Evolutionary conservation across 1,284 basidiomycete genomes (phyloP).

Genomic region (Ganoderma meredithae): DNA sequence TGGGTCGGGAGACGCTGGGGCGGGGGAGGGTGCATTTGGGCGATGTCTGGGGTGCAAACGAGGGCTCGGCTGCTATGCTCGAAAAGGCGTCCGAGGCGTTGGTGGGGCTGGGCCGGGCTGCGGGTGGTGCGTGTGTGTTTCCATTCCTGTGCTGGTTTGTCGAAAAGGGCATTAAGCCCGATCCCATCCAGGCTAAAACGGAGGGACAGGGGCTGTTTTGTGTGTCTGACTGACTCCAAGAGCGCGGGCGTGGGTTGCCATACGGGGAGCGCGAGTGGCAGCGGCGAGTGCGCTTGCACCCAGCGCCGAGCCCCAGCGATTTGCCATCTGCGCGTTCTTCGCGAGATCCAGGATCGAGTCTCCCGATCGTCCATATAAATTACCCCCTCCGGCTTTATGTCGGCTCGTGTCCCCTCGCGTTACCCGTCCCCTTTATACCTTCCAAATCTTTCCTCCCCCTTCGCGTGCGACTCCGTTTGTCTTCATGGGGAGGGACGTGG

Average conservation of each 20-base stretch:
- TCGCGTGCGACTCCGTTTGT: conserved; percentile 33
- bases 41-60: conserved; percentile 27
- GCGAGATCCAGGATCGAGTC: conserved; percentile 8
- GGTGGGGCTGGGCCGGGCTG: no score
- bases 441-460: conserved; percentile 35
- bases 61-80: conserved; percentile 20
- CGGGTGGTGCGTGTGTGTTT: conserved; percentile 13
- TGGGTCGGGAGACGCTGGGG: neutral
- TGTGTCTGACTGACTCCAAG: conserved; percentile 45
- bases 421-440: conserved; percentile 40
- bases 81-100: conserved; percentile 8
- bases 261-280: conserved; percentile 47
- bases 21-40: neutral
- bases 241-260: conserved; percentile 46
- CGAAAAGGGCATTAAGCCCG: conserved; percentile 21
- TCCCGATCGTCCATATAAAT: conserved; percentile 36
- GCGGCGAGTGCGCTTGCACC: conserved; percentile 29
- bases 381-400: conserved; percentile 37
- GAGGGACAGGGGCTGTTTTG: conserved; percentile 30
- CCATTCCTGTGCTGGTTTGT: conserved; percentile 28
- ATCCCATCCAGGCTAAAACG: conserved; percentile 34
- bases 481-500: conserved; percentile 37
- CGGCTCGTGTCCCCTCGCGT: conserved; percentile 33
- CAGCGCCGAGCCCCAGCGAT: conserved; percentile 32
- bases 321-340: conserved; percentile 14